Percentiles rank a stretch among this genome's conserved stretches.
Evolutionary conservation across 345 rosid species (phyloP).

Genomic region (Ceriops zippeliana): DNA sequence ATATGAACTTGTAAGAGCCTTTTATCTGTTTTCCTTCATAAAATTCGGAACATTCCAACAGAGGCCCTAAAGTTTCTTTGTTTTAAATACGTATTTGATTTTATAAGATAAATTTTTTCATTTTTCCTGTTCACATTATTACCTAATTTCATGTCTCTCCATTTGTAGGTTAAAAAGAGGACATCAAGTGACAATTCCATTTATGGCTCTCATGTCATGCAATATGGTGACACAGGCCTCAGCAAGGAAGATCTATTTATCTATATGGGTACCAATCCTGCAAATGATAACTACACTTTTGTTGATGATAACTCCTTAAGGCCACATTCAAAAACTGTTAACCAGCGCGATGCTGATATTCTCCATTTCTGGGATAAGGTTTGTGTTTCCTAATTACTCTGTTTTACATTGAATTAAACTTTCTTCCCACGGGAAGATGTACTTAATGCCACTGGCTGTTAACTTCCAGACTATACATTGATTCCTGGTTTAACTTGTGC

Average conservation of each 20-base stretch:
- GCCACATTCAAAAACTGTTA: conserved; percentile 60
- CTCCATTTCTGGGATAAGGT: conserved; percentile 97
- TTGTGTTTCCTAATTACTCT: conserved; percentile 10
- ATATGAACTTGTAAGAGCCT: conserved; percentile 65
- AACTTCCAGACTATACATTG: not conserved
- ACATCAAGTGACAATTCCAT: conserved; percentile 43
- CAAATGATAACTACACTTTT: conserved; percentile 79
- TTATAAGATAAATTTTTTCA: not conserved
- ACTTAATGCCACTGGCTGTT: not conserved
- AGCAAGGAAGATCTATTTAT: conserved; percentile 50
- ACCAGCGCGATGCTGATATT: conserved; percentile 98
- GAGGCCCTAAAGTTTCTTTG: not conserved
- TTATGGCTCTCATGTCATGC: conserved; percentile 96
- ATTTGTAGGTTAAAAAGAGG: conserved; percentile 73
- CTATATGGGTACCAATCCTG: conserved; percentile 92
- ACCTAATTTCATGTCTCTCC: conserved; percentile 1
- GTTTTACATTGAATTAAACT: not conserved
- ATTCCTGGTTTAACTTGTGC: not conserved
- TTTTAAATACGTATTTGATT: not conserved
- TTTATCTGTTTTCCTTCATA: not conserved
- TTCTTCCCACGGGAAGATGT: not conserved
- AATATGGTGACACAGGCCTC: conserved; percentile 69
- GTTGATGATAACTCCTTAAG: conserved; percentile 60
- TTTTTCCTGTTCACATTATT: not conserved
- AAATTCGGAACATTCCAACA: not conserved